Base-by-base conservation (phyloP, 2,329 filamentous ascomycete species). In the Zasmidium citrigriseum region DNA sequence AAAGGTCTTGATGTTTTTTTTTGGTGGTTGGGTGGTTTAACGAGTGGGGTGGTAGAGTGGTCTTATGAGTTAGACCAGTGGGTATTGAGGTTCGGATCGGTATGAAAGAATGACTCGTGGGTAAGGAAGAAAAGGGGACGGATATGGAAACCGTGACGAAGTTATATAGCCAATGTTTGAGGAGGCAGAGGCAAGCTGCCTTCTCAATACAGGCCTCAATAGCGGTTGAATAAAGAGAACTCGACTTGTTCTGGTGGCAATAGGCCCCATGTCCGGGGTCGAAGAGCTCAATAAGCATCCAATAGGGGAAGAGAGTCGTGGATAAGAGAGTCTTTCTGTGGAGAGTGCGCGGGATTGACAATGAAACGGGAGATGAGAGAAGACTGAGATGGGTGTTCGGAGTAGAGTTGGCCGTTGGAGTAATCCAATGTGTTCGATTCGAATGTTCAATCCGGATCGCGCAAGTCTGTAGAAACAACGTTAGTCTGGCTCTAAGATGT, bases 21-120 rank as follows among this genome's bases (percentile, higher is more conserved):
- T 58, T 46, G 54, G 20, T 46, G 24, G 52, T 47, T n/a, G 46
- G 46, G 47, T 55, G 46, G 52, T 24, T 38, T 52, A 51, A 52
- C 24, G 51, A 50, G 48, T 38, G 56, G 46, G 44, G 53, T 51
- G 23, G 50, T 50, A 45, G 49, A 27, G 29, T 41, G 57, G 60
- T 57, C 60, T 63, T 58, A 60, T 58, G 59, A 53, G 25, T 48
- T 41, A 54, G 58, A 57, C 55, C 47, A 47, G 47, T 27, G 49
- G 51, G 52, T 51, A 57, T 60, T 60, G 52, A 50, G 47, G 59
- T 50, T 55, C 58, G 60, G 52, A 63, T 58, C 29, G 55, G 55
- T 54, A 25, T 57, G 52, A 66, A 69, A 56, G 66, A 69, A 58
- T 64, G 67, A 67, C 63, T 68, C 62, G 56, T 63, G 55, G 62